Evolutionary conservation across 805 yeast species (phyloP), one percentile per base, ranked within the genome.

Genomic region (Ogataea philodendri): DNA sequence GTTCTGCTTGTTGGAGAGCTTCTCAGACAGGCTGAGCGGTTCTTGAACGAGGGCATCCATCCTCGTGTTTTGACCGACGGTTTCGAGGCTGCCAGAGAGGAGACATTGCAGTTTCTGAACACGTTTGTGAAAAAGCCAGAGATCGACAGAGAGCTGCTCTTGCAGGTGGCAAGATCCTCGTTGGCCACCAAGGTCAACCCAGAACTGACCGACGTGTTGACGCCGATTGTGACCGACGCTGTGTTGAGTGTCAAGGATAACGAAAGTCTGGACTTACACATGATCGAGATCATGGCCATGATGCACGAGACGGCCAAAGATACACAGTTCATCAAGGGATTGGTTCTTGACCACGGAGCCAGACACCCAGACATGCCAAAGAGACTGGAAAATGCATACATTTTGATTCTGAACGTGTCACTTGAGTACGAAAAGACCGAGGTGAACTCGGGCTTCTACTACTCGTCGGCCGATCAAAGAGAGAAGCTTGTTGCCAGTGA

Each of bases 311-410:
- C 82, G 23, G 86, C 93, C 21, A 76, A 80, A 43, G 93, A 89
- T 37, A 89, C 97, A 13, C 71, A 73, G 53, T 77, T 93, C 41
- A 70, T 93, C 46, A 79, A 75, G 51, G 98, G 98, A 29, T 74
- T 93, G 49, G 98, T 93, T 22, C 72, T 93, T 47, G 98, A 93
- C 61, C 98, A 93, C 60, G 98, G 98, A 49, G 97, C 96, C 11
- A 78, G 98, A 60, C 98, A 93, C 69, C 98, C 98, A 29, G 98
- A 93, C 63, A 93, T 93, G 98, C 98, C 98, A 41, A 84, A 80
- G 48, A 66, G 79, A 37, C 81, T 93, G 13, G 74, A 76, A 46
- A 86, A 93, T 60, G 96, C 96, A 2, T 69, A 76, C 54, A 79
- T 93, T 21, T 72, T 93, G 57, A 93, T 86, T 35, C 73, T 93